Conservation (phyloP, 2,329 filamentous ascomycete species). For the Botrytis elliptica region DNA sequence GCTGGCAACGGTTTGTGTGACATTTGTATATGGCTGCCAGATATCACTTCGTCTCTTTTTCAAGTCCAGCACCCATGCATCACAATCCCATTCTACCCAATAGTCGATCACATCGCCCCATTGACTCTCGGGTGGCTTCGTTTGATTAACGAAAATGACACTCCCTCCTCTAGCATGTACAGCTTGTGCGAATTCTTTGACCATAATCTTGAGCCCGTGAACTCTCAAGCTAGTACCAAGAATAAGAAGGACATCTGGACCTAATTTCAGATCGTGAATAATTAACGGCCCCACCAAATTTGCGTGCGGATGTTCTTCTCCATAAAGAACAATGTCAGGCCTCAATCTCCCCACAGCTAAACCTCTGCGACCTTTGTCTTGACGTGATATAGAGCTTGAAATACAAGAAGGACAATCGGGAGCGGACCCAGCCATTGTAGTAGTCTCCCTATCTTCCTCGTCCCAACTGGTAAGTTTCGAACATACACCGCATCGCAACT, state of each 20-base stretch:
- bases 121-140: conserved; percentile 67
- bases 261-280: conserved; percentile 63
- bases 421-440: conserved; percentile 59
- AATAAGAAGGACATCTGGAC: conserved; percentile 67
- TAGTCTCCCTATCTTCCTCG: conserved; percentile 46
- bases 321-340: conserved; percentile 72
- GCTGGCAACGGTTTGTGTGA: conserved; percentile 22
- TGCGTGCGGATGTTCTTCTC: conserved; percentile 68
- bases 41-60: conserved; percentile 37
- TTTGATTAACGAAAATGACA: conserved; percentile 72
- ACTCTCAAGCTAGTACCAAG: conserved; percentile 70
- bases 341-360: conserved; percentile 66
- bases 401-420: conserved; percentile 67
- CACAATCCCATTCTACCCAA: conserved; percentile 73
- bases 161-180: conserved; percentile 65
- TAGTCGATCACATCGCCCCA: conserved; percentile 74
- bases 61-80: conserved; percentile 68
- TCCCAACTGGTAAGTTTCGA: conserved; percentile 60
- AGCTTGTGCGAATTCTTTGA: conserved; percentile 69
- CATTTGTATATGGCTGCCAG: conserved; percentile 35
- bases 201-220: conserved; percentile 68
- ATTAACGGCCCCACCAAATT: conserved; percentile 67
- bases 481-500: conserved; percentile 63
- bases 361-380: conserved; percentile 64
- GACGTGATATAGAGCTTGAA: conserved; percentile 59